Evolutionary conservation across 2,329 filamentous ascomycete genomes (phyloP).

Genomic region (Aspergillus sojae): DNA sequence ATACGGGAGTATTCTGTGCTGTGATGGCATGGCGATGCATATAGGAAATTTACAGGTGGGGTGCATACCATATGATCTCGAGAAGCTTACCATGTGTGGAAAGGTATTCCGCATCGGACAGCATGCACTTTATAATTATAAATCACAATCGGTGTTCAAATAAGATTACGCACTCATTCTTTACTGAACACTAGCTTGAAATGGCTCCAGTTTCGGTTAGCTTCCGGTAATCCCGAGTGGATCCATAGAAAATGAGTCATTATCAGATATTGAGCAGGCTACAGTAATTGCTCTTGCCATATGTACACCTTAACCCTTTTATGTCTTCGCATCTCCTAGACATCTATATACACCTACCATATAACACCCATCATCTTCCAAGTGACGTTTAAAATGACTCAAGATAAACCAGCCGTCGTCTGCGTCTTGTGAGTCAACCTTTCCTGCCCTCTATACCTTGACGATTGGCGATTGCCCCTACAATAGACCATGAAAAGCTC

Average conservation of each 20-base stretch:
- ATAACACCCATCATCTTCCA: not conserved
- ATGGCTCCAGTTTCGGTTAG: not conserved
- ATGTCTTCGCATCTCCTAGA: not conserved
- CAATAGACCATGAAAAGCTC: too few relatives aligned
- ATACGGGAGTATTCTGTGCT: not conserved
- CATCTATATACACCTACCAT: not conserved
- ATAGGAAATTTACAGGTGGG: not conserved
- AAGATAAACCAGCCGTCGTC: constrained; percentile 62
- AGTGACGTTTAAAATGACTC: not conserved
- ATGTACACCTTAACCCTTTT: not conserved
- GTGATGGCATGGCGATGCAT: not conserved
- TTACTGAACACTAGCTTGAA: not conserved
- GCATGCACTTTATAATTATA: too few relatives aligned
- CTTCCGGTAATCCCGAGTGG: not conserved
- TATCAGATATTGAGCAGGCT: not conserved
- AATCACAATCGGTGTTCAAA: not conserved
- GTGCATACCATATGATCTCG: not conserved
- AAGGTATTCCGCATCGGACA: not conserved
- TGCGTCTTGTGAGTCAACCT: constrained; percentile 73
- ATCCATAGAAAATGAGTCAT: not conserved
- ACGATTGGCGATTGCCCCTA: too few relatives aligned
- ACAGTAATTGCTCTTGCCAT: not conserved
- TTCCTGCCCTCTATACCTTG: too few relatives aligned
- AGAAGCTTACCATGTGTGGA: not conserved
- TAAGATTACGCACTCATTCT: not conserved